Evolutionary conservation across 257 asterid species (phyloP), one percentile per base, ranked within the genome.

Genomic region (Gentiana macrophylla): DNA sequence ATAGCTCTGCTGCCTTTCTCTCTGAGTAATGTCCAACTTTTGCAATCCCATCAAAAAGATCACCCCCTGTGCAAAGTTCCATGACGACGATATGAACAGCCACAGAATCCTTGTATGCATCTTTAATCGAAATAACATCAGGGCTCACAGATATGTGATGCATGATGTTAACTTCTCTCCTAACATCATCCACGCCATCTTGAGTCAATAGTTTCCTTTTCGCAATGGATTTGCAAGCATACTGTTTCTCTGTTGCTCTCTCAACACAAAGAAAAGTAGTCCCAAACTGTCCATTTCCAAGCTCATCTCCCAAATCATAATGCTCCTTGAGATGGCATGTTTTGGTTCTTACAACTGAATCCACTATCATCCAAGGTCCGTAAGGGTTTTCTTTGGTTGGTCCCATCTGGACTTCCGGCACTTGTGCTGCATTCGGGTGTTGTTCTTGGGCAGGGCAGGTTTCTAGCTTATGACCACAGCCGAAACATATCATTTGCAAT

Each of bases 51-150:
- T 90, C 97, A 24, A 89, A 89, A 36, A 89, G 97, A 70, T 89
- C 97, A 47, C 97, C 97, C 1, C 97, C 97, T 0, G 83, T 71
- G 68, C 97, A 89, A 9, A 89, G 82, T 62, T 89, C 97, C 97
- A 89, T 89, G 51, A 89, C 86, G 52, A 89, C 86, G 5, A 89
- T 75, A 64, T 86, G 95, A 62, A 89, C 94, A 3, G 93, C 90
- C 38, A 84, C 81, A 2, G 94, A 76, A 62, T 89, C 97, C 74
- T 89, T 95, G 52, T 81, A 86, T 8, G 97, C 92, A 52, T 89
- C 95, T 53, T 80, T 81, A 43, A 89, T 89, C 12, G 86, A 71
- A 61, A 89, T 86, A 32, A 89, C 80, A 38, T 75, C 81, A 1
- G 90, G 88, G 51, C 75, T 79, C 46, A 90, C 97, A 0, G 95